phyloP scores from a whole-genome alignment of 2,329 filamentous ascomycete species.

The Penicillium corylophilum region DNA sequence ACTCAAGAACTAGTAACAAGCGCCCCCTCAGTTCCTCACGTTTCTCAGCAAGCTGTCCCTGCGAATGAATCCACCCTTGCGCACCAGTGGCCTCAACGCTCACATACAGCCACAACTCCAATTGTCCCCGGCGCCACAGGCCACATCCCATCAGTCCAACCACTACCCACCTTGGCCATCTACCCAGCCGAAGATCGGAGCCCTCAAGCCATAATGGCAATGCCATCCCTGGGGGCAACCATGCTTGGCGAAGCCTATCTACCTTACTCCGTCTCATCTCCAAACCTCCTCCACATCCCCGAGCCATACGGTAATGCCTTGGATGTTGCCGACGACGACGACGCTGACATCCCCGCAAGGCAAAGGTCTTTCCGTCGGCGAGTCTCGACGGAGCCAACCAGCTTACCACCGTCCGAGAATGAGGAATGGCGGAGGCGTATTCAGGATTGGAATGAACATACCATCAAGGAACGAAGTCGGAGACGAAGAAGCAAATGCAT shows the following conservation, averaged over 20 bases:
- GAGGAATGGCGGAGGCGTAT: conserved; percentile 41
- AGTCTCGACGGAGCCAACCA: conserved; percentile 35
- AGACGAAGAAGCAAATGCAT: conserved; percentile 37
- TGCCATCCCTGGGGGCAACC: conserved; percentile 15
- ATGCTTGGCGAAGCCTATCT: conserved; percentile 24
- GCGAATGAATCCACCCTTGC: neutral
- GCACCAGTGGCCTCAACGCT: conserved; percentile 1
- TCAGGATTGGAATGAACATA: conserved; percentile 41
- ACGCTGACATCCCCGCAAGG: conserved; percentile 19
- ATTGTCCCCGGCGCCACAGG: conserved; percentile 5
- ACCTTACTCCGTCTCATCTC: conserved; percentile 34
- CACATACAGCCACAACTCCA: conserved; percentile 4
- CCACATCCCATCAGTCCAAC: conserved; percentile 7
- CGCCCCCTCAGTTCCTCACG: neutral
- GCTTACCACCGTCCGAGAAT: conserved; percentile 28
- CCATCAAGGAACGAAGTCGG: conserved; percentile 36
- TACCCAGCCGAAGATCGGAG: conserved; percentile 10
- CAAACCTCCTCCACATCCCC: conserved; percentile 30
- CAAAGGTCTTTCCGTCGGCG: conserved; percentile 27
- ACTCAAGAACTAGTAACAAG: conserved; percentile 10
- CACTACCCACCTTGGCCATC: conserved; percentile 16
- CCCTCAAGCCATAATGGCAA: conserved; percentile 7
- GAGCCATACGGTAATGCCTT: conserved; percentile 20
- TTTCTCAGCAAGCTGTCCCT: neutral
- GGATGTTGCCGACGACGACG: conserved; percentile 19